Evolutionary conservation across 768 basidiomycete genomes (phyloP).

Genomic region (Collybia sp.): DNA sequence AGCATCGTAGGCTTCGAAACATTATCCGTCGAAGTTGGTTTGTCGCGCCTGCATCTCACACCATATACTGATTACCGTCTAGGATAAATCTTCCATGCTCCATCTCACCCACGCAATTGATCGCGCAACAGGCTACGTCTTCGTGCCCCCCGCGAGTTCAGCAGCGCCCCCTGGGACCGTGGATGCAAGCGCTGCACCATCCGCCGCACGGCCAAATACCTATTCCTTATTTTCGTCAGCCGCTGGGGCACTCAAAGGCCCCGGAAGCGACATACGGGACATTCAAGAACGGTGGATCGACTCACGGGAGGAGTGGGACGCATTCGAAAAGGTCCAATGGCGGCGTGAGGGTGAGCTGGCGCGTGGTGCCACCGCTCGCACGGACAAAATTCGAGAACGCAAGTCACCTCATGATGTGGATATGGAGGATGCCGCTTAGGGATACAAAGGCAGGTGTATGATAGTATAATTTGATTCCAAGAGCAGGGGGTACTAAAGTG

Average conservation of each 20-base stretch:
- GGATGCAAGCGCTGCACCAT: slow-evolving; percentile 26
- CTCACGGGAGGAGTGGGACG: slow-evolving; percentile 75
- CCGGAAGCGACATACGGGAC: slow-evolving; percentile 56
- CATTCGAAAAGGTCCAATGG: slow-evolving; percentile 76
- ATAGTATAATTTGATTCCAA: too few species aligned
- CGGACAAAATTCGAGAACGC: slow-evolving; percentile 25
- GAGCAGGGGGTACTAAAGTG: too few species aligned
- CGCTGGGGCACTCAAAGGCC: slow-evolving; percentile 45
- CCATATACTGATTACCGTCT: neutral
- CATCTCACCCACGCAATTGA: slow-evolving; percentile 82
- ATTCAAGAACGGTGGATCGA: slow-evolving; percentile 97
- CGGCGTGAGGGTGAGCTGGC: slow-evolving; percentile 62
- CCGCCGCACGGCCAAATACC: slow-evolving; percentile 54
- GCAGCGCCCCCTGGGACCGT: slow-evolving; percentile 29
- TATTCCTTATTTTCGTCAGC: slow-evolving; percentile 67
- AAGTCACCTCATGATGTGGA: slow-evolving; percentile 14
- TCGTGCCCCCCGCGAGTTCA: slow-evolving; percentile 50
- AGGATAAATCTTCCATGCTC: slow-evolving; percentile 96
- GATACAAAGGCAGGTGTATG: too few species aligned
- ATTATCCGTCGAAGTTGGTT: slow-evolving; percentile 81
- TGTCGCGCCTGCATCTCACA: neutral
- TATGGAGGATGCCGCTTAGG: slow-evolving; percentile 1
- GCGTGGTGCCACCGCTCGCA: slow-evolving; percentile 35
- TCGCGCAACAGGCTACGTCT: slow-evolving; percentile 89
- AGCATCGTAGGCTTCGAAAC: slow-evolving; percentile 95